Evolutionary conservation across 2,329 filamentous ascomycete genomes (phyloP), one percentile per base, ranked within the genome.

Genomic region (Penicillium sp.): DNA sequence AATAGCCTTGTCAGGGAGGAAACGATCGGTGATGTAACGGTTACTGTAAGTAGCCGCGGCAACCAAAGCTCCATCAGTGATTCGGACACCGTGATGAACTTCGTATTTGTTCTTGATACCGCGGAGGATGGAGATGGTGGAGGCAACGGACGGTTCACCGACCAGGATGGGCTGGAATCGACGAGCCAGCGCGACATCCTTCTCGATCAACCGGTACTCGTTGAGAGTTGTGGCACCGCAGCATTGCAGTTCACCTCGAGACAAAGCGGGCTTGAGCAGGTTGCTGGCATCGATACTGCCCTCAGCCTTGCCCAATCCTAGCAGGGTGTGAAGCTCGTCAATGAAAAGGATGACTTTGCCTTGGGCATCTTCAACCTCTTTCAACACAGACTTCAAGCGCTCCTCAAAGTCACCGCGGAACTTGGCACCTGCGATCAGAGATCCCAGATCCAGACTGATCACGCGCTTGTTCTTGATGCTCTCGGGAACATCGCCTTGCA

Each of bases 21-120:
- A 98, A 1, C 95, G 89, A 71, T 98, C 94, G 14, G 93, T 97
- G 66, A 99, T 95, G 75, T 98, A 99, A 53, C 95, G 89, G 70
- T 98, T 98, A 62, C 91, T 95, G 72, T 96, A 90, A 0, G 91
- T 90, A 2, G 94, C 93, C 2, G 95, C 94, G 1, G 95, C 92
- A 14, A 99, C 94, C 11, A 98, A 80, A 6, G 95, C 92, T 2
- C 90, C 89, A 69, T 98, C 95, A 0, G 92, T 96, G 65, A 99
- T 98, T 55, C 93, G 85, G 0, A 98, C 94, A 77, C 95, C 94
- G 70, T 99, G 95, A 66, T 98, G 95, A 0, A 98, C 91, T 75
- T 98, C 95, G 70, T 99, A 99, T 66, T 92, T 91, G 71, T 98
- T 93, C 73, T 98, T 98, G 80, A 99, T 97, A 50, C 94, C 95